Evolutionary conservation across 2,329 filamentous ascomycete species (phyloP).

Genomic region (Arthroderma sp.): DNA sequence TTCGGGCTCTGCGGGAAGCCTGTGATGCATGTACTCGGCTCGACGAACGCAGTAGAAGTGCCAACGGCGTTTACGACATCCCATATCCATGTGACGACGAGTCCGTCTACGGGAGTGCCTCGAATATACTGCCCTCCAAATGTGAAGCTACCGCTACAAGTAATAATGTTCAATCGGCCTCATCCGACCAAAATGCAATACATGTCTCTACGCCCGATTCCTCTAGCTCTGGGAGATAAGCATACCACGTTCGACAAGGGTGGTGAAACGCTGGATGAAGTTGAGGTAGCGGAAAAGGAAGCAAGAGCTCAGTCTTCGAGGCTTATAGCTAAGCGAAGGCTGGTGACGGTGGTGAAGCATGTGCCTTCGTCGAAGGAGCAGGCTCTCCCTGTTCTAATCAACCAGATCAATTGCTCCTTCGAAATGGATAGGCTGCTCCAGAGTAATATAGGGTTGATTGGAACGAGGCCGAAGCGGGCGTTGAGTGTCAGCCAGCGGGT

Average conservation of each 20-base stretch:
- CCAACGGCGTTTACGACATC: conserved; percentile 49
- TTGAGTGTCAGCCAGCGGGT: conserved; percentile 90
- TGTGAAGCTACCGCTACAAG: conserved; percentile 62
- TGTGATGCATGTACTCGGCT: conserved; percentile 73
- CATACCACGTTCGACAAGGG: conserved; percentile 28
- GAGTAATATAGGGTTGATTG: conserved; percentile 77
- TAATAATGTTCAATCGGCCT: conserved; percentile 80
- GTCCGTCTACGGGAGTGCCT: conserved; percentile 46
- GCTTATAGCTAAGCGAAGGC: conserved; percentile 72
- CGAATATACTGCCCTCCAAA: conserved; percentile 56
- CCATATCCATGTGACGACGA: conserved; percentile 52
- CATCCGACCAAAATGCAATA: conserved; percentile 88
- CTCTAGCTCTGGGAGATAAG: conserved; percentile 71
- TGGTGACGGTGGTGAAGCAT: conserved; percentile 73
- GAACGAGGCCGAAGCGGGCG: conserved; percentile 65
- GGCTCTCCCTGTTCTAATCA: conserved; percentile 67
- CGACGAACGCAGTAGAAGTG: conserved; percentile 53
- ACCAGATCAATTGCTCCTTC: conserved; percentile 91
- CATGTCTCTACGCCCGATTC: conserved; percentile 79
- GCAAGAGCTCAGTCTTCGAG: conserved; percentile 52
- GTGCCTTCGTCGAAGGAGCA: conserved; percentile 69
- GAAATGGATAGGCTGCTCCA: conserved; percentile 78
- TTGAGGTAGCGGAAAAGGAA: conserved; percentile 61
- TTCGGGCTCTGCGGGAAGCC: conserved; percentile 73
- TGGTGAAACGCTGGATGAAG: conserved; percentile 37